Percentiles rank a stretch among this genome's conserved stretches.
Evolutionary conservation across 2,329 filamentous ascomycete genomes (phyloP).

Genomic region (Nemania serpens): DNA sequence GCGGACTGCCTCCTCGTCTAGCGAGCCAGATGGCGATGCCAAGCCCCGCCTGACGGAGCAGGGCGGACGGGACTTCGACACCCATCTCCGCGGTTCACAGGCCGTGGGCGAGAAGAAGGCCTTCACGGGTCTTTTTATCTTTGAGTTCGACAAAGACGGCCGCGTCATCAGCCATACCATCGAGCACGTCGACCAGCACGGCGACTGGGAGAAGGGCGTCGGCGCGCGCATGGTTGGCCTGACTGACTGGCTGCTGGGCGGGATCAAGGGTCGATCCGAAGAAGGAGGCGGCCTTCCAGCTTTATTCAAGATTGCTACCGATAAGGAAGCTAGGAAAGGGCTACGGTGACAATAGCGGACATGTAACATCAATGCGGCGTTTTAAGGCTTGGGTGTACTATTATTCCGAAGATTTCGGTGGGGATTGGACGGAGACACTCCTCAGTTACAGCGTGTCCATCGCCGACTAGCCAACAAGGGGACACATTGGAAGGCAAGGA

Average conservation of each 20-base stretch:
- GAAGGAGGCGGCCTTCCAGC: slow-evolving; percentile 32
- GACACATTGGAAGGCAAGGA: not conserved
- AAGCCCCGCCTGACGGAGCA: slow-evolving; percentile 38
- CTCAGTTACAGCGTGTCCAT: not conserved
- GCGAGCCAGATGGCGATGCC: slow-evolving; percentile 49
- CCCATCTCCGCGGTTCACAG: slow-evolving; percentile 45
- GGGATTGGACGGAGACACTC: not conserved
- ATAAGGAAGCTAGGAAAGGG: slow-evolving; percentile 19
- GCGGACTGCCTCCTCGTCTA: slow-evolving; percentile 62
- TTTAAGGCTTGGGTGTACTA: slow-evolving; percentile 19
- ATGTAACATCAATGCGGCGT: slow-evolving; percentile 24
- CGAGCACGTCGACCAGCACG: slow-evolving; percentile 85
- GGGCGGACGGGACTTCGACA: slow-evolving; percentile 43
- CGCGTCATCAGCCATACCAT: slow-evolving; percentile 87
- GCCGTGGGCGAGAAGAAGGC: slow-evolving; percentile 66
- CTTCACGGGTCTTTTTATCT: slow-evolving; percentile 91
- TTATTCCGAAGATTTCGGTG: not conserved
- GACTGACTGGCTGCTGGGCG: slow-evolving; percentile 92
- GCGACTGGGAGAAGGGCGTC: slow-evolving; percentile 80
- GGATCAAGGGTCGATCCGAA: slow-evolving; percentile 55
- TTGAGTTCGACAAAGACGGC: slow-evolving; percentile 90
- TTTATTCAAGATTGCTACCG: slow-evolving; percentile 26
- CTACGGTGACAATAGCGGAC: slow-evolving; percentile 19
- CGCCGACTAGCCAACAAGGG: not conserved
- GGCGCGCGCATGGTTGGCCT: slow-evolving; percentile 84